Evolutionary conservation across 2,329 filamentous ascomycete genomes (phyloP), one percentile per base, ranked within the genome.

Genomic region (Capronia americana): DNA sequence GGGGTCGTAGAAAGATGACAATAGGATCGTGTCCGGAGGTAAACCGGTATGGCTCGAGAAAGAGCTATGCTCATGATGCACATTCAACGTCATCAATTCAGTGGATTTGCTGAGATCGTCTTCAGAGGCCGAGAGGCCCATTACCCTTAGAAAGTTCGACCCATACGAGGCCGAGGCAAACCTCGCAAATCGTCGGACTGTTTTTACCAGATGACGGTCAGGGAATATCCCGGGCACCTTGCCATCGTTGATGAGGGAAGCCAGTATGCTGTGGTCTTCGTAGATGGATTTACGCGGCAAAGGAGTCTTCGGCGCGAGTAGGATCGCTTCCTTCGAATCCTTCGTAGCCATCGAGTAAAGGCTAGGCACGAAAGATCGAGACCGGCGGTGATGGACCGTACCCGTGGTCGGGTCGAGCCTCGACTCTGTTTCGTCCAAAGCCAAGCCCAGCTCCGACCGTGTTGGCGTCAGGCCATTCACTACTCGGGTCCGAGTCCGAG

Each of bases 1-100:
- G 1, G 87, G 84, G 72, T 92, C 89, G 48, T 90, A 86, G 73
- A 90, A 91, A 0, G 90, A 92, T 0, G 89, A 89, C 2, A 92
- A 78, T 1, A 92, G 74, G 73, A 86, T 78, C 24, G 81, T 81
- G 10, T 80, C 80, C 20, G 79, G 73, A 6, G 81, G 75, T 59
- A 84, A 69, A 53, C 82, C 75, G 30, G 80, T 79, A 68, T 82
- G 76, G 26, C 77, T 75, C 7, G 79, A 80, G 66, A 82, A 83
- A 4, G 80, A 81, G 63, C 74, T 77, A 62, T 83, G 81, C 56
- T 82, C 80, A 57, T 79, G 78, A 67, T 77, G 77, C 23, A 80
- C 73, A 17, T 75, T 71, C 41, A 75, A 71, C 41, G 73, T 72
- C 32, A 70, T 71, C 7, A 76, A 74, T 32, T 77, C 71, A 14